Evolutionary conservation across 192 early-diverging fungal genomes (phyloP).

Genomic region (Lobulomyces angularis): DNA sequence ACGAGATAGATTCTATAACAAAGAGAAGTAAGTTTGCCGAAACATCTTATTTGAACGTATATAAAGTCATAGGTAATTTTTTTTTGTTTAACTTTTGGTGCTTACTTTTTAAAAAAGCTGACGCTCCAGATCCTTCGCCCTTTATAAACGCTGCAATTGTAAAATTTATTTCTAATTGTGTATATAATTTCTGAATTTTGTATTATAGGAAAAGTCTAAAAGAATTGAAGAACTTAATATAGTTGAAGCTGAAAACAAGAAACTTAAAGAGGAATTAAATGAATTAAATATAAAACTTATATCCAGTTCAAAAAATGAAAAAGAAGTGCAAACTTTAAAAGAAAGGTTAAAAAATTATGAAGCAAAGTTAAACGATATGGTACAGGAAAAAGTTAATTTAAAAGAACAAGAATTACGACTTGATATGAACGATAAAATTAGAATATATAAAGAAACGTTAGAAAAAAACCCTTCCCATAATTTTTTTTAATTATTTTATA

Average conservation of each 20-base stretch:
- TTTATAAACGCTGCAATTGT: constrained; percentile 49
- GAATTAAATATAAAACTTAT: constrained; percentile 28
- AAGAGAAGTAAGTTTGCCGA: constrained; percentile 73
- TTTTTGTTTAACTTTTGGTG: no score
- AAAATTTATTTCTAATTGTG: no score
- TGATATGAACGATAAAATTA: constrained; percentile 68
- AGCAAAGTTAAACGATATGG: constrained; percentile 50
- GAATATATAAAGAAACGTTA: constrained; percentile 66
- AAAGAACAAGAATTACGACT: constrained; percentile 61
- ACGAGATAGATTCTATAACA: constrained; percentile 81
- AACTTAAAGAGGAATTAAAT: constrained; percentile 37
- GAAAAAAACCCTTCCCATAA: no score
- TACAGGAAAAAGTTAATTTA: constrained; percentile 49
- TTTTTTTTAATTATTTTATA: not conserved
- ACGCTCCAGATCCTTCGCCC: constrained; percentile 72
- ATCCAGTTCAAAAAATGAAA: constrained; percentile 27
- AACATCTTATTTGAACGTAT: constrained; percentile 65
- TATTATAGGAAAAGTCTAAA: constrained; percentile 3
- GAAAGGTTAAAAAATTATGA: constrained; percentile 47
- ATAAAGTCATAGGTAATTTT: constrained; percentile 64
- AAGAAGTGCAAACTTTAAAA: constrained; percentile 33
- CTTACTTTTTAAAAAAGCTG: no score
- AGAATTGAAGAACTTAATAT: not conserved
- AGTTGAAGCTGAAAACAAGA: constrained; percentile 33
- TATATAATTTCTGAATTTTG: no score